A percentile compares a stretch with the other conserved stretches of the same genome.
phyloP scores from a whole-genome alignment of 768 basidiomycete genomes.

The Lactarius sanguifluus region DNA sequence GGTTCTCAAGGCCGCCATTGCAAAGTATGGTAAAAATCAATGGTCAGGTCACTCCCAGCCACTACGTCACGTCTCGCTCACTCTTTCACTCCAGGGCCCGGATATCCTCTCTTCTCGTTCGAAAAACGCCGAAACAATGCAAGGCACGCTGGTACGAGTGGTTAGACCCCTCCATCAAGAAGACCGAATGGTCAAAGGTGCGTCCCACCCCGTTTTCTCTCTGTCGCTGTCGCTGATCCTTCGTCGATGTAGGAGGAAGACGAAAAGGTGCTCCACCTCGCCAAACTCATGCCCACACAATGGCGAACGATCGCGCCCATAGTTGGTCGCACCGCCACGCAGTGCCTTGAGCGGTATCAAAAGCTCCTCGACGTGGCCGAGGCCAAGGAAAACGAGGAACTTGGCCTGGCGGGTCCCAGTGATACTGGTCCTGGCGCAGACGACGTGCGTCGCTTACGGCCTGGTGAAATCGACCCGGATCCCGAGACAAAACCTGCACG shows the following conservation, averaged over 20 bases:
- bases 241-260: constrained; percentile 74
- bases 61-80: constrained; percentile 15
- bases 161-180: constrained; percentile 99
- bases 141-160: constrained; percentile 99
- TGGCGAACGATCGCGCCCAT: constrained; percentile 99
- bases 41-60: constrained; percentile 49
- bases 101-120: constrained; percentile 94
- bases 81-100: constrained; percentile 70
- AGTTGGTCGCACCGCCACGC: constrained; percentile 95
- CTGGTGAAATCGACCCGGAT: constrained; percentile 98
- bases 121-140: constrained; percentile 99
- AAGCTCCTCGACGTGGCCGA: constrained; percentile 97
- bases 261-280: constrained; percentile 95
- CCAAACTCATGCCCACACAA: constrained; percentile 99
- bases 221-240: not conserved
- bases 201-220: constrained; percentile 29
- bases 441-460: constrained; percentile 82
- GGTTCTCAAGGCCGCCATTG: constrained; percentile 97
- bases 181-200: constrained; percentile 99
- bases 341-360: constrained; percentile 97
- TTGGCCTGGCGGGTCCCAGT: constrained; percentile 82
- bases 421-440: constrained; percentile 90
- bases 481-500: constrained; percentile 98
- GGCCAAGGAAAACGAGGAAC: constrained; percentile 92
- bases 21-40: constrained; percentile 96